phyloP scores from a whole-genome alignment of 345 rosid genomes.

The Trapa incisa region DNA sequence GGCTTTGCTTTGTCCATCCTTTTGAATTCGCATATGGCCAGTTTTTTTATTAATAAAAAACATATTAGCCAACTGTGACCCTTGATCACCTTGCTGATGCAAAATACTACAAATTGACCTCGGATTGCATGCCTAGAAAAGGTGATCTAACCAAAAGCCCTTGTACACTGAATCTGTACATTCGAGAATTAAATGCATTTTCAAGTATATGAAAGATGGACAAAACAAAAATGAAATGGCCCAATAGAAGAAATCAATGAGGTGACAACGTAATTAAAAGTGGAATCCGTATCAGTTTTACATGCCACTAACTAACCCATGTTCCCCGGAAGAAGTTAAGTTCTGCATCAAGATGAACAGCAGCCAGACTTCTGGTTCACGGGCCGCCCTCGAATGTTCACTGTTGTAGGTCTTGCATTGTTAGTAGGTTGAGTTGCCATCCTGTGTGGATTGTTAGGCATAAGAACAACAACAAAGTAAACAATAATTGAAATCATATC shows the following conservation, averaged over 20 bases:
- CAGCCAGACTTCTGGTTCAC: constrained; percentile 88
- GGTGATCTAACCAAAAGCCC: no score
- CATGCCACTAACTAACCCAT: constrained; percentile 21
- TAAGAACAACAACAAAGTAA: not conserved
- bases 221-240: no score
- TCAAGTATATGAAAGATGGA: no score
- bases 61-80: no score
- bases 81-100: no score
- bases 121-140: no score
- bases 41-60: constrained; percentile 3
- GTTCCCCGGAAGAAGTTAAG: constrained; percentile 5
- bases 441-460: constrained; percentile 27
- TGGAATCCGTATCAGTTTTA: constrained; percentile 14
- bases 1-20: not conserved
- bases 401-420: constrained; percentile 77
- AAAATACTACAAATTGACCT: no score
- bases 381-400: constrained; percentile 89
- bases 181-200: no score
- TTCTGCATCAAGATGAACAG: constrained; percentile 56
- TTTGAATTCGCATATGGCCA: not conserved
- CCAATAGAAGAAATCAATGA: no score
- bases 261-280: no score
- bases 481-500: no score
- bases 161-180: no score
- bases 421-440: constrained; percentile 90